These are phyloP conservation scores for Sechiopsis laciniata DNA, from an alignment of 306 rosid species.

Conservation along the genomic window DNA sequence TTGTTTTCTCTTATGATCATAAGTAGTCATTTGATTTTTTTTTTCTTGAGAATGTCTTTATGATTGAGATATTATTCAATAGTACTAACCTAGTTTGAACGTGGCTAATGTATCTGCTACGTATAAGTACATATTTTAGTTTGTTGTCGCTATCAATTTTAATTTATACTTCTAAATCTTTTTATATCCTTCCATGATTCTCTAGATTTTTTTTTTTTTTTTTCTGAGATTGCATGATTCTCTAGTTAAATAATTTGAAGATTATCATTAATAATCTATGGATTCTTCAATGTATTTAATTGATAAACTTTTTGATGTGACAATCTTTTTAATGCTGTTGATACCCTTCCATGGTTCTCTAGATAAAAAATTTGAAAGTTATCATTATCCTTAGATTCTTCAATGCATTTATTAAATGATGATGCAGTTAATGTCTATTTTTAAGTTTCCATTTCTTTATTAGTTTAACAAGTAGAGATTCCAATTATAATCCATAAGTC, in stretches of 20 bases:
- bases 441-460: too few relatives aligned
- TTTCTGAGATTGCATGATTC: not conserved
- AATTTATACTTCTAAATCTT: slow-evolving; percentile 8
- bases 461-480: too few relatives aligned
- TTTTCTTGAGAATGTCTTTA: not conserved
- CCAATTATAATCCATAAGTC: too few relatives aligned
- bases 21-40: not conserved
- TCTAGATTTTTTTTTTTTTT: not conserved
- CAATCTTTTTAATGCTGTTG: too few relatives aligned
- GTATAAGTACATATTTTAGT: not conserved
- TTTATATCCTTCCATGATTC: not conserved
- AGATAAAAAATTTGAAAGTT: too few relatives aligned
- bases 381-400: not conserved
- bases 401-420: not conserved
- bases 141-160: not conserved
- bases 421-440: not conserved
- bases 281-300: too few relatives aligned
- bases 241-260: not conserved
- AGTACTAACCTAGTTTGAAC: not conserved
- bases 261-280: not conserved
- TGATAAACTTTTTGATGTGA: too few relatives aligned
- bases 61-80: slow-evolving; percentile 1
- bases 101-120: slow-evolving; percentile 2
- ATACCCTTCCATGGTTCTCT: too few relatives aligned
- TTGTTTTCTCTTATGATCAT: not conserved